A percentile compares a stretch with the other conserved stretches of the same genome.
phyloP scores from a whole-genome alignment of 306 rosid species.

The Prunus davidiana region DNA sequence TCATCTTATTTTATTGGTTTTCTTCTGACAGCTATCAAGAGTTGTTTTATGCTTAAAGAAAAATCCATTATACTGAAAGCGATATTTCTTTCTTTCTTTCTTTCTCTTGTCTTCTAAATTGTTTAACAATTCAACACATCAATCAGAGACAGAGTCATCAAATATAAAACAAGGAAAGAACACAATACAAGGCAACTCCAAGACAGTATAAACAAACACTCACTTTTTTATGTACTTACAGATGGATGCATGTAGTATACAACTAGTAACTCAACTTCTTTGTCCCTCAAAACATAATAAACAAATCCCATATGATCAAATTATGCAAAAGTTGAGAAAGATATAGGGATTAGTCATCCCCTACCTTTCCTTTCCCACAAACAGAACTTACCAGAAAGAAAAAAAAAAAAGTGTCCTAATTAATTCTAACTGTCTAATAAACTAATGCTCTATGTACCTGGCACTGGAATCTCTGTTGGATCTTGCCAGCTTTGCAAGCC shows the following conservation, averaged over 20 bases:
- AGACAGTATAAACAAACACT: conserved; percentile 51
- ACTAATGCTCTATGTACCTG: conserved; percentile 58
- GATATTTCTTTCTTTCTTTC: background rate
- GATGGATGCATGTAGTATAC: conserved; percentile 69
- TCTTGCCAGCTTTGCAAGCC: conserved; percentile 75
- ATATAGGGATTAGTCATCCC: conserved; percentile 57
- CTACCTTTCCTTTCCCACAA: conserved; percentile 34
- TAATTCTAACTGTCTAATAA: conserved; percentile 45
- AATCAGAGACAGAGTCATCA: background rate
- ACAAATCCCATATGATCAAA: conserved; percentile 65
- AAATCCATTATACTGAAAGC: conserved; percentile 34
- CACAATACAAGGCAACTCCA: background rate
- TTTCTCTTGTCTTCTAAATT: background rate
- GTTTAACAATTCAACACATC: background rate
- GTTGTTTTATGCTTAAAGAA: conserved; percentile 40
- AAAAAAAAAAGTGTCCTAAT: conserved; percentile 29
- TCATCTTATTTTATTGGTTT: conserved; percentile 25
- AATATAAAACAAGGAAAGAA: conserved; percentile 8
- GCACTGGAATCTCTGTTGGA: conserved; percentile 68
- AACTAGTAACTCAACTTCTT: conserved; percentile 51
- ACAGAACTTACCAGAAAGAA: conserved; percentile 15
- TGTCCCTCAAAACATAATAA: conserved; percentile 42
- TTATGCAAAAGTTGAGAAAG: conserved; percentile 25
- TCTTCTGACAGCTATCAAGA: conserved; percentile 21
- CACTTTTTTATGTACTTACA: conserved; percentile 70